phyloP scores from a whole-genome alignment of 176 grass and related monocot species.

The Musa itinerans region DNA sequence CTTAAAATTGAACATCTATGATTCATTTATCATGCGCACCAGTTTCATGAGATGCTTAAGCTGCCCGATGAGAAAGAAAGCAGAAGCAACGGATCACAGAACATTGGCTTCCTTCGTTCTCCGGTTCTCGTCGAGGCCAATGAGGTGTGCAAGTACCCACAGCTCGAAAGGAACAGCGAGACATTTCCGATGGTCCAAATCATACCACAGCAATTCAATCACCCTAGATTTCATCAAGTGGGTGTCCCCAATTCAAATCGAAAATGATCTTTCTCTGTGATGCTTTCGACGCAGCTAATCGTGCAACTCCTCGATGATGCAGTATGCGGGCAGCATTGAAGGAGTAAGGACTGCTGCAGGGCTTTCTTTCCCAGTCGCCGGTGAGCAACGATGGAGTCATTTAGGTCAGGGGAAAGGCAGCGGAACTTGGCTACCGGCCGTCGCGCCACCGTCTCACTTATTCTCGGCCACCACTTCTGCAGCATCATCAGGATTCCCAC shows the following conservation, averaged over 20 bases:
- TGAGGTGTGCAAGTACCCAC: neutral
- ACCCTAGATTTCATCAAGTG: conserved; percentile 18
- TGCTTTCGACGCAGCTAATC: too few relatives aligned
- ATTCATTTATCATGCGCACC: neutral
- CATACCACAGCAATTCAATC: conserved; percentile 14
- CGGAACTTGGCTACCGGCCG: conserved; percentile 28
- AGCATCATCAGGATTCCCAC: conserved; percentile 87
- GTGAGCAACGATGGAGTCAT: conserved; percentile 18
- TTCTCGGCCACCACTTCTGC: conserved; percentile 22
- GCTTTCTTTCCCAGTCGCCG: neutral
- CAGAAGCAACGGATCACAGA: neutral
- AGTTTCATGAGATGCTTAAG: conserved; percentile 18
- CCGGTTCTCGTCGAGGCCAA: neutral
- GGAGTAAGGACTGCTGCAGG: neutral
- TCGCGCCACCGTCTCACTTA: conserved; percentile 1
- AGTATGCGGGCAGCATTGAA: neutral
- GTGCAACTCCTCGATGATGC: neutral
- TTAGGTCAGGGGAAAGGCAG: conserved; percentile 18
- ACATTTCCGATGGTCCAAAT: conserved; percentile 11
- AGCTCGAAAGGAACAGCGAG: neutral
- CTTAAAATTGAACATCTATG: neutral
- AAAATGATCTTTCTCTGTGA: neutral
- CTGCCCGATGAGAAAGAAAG: conserved; percentile 24
- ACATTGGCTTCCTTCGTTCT: conserved; percentile 17
- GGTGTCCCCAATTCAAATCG: conserved; percentile 5